Percentiles rank a stretch among this genome's conserved stretches.
Evolutionary conservation across 495 filamentous ascomycete genomes (phyloP).

Genomic region (Xanthoparmelia taractica): DNA sequence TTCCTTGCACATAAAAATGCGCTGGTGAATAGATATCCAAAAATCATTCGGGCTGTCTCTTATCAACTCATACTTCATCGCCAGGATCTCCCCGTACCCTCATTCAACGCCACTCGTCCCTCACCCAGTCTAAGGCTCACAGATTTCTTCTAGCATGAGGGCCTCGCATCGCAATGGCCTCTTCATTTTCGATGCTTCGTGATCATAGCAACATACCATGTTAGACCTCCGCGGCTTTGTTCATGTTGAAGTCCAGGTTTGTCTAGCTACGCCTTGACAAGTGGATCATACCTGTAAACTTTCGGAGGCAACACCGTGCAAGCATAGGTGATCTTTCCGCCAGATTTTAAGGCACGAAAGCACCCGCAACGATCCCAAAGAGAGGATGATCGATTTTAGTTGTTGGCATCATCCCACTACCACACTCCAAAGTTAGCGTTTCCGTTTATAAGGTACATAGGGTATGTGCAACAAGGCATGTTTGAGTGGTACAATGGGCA

Average conservation of each 20-base stretch:
- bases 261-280: neutral
- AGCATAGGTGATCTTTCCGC: neutral
- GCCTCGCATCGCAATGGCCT: neutral
- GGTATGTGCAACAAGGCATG: neutral
- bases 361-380: neutral
- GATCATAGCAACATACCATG: neutral
- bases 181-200: neutral
- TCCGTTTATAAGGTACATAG: too few relatives aligned
- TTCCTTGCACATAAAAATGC: too few relatives aligned
- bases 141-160: neutral
- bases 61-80: neutral
- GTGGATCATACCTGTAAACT: neutral
- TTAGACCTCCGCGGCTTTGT: neutral
- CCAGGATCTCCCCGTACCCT: neutral
- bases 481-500: neutral
- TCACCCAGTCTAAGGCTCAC: neutral
- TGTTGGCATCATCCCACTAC: neutral
- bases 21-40: too few relatives aligned
- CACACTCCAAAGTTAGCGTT: neutral
- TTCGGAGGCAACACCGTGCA: neutral
- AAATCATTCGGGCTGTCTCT: too few relatives aligned
- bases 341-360: neutral
- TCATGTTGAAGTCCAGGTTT: neutral
- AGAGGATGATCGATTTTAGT: too few relatives aligned
- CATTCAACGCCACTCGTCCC: neutral